Base-by-base conservation (phyloP, 495 filamentous ascomycete genomes). In the Podospora anserina region DNA sequence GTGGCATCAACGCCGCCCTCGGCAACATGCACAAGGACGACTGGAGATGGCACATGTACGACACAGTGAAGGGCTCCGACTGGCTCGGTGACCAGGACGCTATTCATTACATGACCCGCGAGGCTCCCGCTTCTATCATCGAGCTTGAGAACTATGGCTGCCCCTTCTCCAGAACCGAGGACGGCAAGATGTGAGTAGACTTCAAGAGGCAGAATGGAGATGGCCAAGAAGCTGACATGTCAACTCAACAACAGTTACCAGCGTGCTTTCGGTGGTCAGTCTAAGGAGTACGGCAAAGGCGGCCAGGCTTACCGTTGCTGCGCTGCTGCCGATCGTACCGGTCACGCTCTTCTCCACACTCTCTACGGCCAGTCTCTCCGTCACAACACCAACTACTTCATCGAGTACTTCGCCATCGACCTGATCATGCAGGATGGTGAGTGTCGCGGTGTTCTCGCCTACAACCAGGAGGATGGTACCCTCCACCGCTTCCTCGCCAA, bases 41-140 rank as follows among this genome's bases (percentile, higher is more conserved):
- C 84, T 98, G 94, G 94, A 89, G 94, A 81, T 97, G 94, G 94
- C 94, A 98, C 84, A 97, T 97, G 94, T 98, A 97, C 85, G 94
- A 98, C 81, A 98, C 94, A 60, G 94, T 98, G 69, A 98, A 98
- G 85, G 94, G 94, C 74, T 96, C 92, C 65, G 94, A 98, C 85
- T 98, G 94, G 94, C 87, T 98, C 39, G 94, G 94, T 78, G 94
- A 98, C 82, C 94, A 98, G 83, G 94, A 98, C 82, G 94, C 94
- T 63, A 98, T 98, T 77, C 94, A 98, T 81, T 98, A 98, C 83
- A 98, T 98, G 94, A 97, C 94, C 69, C 87, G 93, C 69, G 95
- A 97, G 81, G 94, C 94, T 23, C 93, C 94, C 27, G 88, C 89
- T 64, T 92, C 90, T 74, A 93, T 98, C 67, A 91, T 95, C 77